Base-by-base conservation (phyloP, 2,329 filamentous ascomycete genomes). In the Aspergillus persii region DNA sequence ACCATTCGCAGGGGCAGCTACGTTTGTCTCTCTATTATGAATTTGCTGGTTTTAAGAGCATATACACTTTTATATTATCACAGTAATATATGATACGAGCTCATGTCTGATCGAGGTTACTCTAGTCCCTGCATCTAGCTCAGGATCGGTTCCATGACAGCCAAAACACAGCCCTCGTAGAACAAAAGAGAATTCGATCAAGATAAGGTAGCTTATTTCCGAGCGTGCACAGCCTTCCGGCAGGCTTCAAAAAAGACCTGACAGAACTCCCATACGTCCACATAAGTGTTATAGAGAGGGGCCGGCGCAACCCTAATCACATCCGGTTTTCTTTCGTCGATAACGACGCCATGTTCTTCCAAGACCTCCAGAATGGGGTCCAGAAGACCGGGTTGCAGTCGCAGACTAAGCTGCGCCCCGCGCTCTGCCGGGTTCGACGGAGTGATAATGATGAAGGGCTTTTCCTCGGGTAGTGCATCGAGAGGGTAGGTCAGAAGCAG, bases 281-380 rank as follows among this genome's bases (percentile, higher is more conserved):
- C 80, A 71, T 90, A 96, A 0, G 84, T 86, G 69, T 94, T 94
- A 76, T 96, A 96, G 65, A 96, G 74, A 8, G 92, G 92, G 47
- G 90, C 89, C 1, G 93, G 92, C 2, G 92, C 91, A 1, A 96
- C 86, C 1, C 92, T 81, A 53, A 96, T 88, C 15, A 96, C 92
- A 71, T 93, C 88, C 1, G 93, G 92, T 73, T 90, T 91, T 60
- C 92, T 81, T 81, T 95, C 90, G 71, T 96, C 92, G 41, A 90
- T 86, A 1, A 96, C 84, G 2, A 95, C 86, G 1, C 89, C 90
- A 1, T 84, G 83, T 11, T 84, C 81, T 66, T 90, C 85, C 30
- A 96, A 73, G 30, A 81, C 81, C 48, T 80, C 77, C 60, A 86
- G 82, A 2, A 96, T 85, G 6, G 71, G 71, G n/a, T 94, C 90